Base-by-base conservation (phyloP, 352 stramenopile genomes). In the Globisporangium radiosum region DNA sequence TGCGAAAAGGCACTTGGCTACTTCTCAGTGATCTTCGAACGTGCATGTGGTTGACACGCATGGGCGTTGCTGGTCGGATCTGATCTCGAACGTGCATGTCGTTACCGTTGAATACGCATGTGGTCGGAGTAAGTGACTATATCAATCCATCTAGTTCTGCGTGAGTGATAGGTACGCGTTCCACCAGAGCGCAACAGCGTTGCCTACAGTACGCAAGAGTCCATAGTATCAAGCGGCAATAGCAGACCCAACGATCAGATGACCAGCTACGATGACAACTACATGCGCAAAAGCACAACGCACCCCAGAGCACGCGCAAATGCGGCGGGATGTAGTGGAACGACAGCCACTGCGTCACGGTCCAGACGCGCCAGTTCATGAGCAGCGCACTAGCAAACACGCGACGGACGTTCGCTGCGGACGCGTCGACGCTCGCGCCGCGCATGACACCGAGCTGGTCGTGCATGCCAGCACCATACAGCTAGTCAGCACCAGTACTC, bases 321-420 rank as follows among this genome's bases (percentile, higher is more conserved):
- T 85, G 78, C 48, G 78, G 74, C 39, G 78, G 78, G n/a, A 88
- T 68, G 69, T 85, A 87, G 60, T 88, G 69, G 74, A 88, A 88
- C 37, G 78, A 88, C 7, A 88, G 59, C 75, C 76, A 88, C 65
- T 88, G 78, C 33, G 76, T 88, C 33, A 84, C 36, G 10, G 76
- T 88, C 78, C 76, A 87, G 53, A 88, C 76, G 58, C 75, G 72
- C 74, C 73, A 85, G 64, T 88, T 88, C 78, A 88, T 88, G 43
- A 76, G 54, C 60, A 88, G 62, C 1, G 75, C 76, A n/a, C 63
- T 63, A 58, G 63, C 65, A 60, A 81, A 88, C 44, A 85, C 76
- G 33, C 66, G 66, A 49, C 54, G 62, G 10, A 87, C 59, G 25
- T 77, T 84, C 44, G 77, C 65, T 7, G 63, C 62, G 2, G 76